Conservation (phyloP, 1,284 basidiomycete species). For the Laetiporus sulphureus region DNA sequence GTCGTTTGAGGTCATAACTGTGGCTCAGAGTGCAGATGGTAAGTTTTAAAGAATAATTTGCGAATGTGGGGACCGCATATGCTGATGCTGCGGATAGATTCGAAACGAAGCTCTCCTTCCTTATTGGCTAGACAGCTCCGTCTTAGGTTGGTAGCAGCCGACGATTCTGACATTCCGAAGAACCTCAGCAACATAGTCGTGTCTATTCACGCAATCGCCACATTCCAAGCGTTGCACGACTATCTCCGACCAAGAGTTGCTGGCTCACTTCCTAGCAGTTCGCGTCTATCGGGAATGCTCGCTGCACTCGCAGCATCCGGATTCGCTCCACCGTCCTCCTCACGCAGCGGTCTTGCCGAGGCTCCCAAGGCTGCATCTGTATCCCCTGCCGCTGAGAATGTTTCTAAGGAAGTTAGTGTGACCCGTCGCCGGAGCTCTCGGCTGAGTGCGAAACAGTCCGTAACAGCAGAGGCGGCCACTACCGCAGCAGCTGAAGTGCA, state of each 20-base stretch:
- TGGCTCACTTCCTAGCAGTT: slow-evolving; percentile 59
- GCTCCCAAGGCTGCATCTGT: slow-evolving; percentile 21
- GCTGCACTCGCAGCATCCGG: slow-evolving; percentile 84
- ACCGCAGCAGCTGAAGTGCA: slow-evolving; percentile 16
- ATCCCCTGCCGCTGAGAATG: slow-evolving; percentile 23
- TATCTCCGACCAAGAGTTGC: slow-evolving; percentile 88
- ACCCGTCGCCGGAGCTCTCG: slow-evolving; percentile 76
- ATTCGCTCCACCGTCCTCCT: slow-evolving; percentile 38
- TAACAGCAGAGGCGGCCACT: slow-evolving; percentile 13
- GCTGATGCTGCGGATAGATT: slow-evolving; percentile 42
- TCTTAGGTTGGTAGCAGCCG: slow-evolving; percentile 80
- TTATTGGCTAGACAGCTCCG: slow-evolving; percentile 85
- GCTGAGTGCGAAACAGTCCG: slow-evolving; percentile 64
- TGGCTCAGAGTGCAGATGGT: slow-evolving; percentile 75
- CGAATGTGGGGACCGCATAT: slow-evolving; percentile 2
- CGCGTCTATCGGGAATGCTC: slow-evolving; percentile 83
- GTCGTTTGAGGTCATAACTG: slow-evolving; percentile 88
- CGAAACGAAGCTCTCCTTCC: slow-evolving; percentile 80
- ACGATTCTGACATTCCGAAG: slow-evolving; percentile 82
- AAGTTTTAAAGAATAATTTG: slow-evolving; percentile 18
- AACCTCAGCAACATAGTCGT: slow-evolving; percentile 86
- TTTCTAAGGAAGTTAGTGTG: slow-evolving; percentile 30
- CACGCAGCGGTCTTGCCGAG: slow-evolving; percentile 23
- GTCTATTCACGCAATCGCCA: slow-evolving; percentile 94
- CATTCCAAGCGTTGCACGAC: slow-evolving; percentile 92